Conservation (phyloP, 768 basidiomycete genomes). For the Kwoniella sp. region DNA sequence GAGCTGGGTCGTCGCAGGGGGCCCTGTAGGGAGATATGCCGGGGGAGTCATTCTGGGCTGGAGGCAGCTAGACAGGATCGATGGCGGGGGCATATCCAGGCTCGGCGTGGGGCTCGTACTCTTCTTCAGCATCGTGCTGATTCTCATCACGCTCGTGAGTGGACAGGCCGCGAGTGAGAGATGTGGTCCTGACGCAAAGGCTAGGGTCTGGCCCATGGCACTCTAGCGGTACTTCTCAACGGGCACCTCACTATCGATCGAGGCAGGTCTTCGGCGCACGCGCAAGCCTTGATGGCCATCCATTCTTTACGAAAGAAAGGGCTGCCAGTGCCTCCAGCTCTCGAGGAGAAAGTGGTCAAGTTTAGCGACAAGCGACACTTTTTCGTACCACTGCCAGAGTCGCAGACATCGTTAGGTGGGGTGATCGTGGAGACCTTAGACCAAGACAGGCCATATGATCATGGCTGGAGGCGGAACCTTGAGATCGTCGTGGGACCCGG, state of each 20-base stretch:
- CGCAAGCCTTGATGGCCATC: conserved; percentile 13
- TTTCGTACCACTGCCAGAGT: conserved; percentile 17
- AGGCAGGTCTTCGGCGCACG: conserved; percentile 21
- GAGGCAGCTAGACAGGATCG: conserved; percentile 27
- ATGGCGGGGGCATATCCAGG: conserved; percentile 9
- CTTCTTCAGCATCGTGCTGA: conserved; percentile 20
- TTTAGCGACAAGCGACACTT: conserved; percentile 21
- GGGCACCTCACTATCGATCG: conserved; percentile 36
- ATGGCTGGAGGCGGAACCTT: conserved; percentile 27
- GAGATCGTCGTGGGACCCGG: conserved; percentile 30
- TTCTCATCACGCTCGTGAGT: conserved; percentile 30
- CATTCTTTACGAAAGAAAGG: background rate
- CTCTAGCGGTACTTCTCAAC: conserved; percentile 18
- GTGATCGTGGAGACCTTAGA: conserved; percentile 15
- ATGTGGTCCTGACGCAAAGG: background rate
- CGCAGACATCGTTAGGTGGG: conserved; percentile 3
- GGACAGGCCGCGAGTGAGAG: background rate
- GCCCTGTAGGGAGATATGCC: conserved; percentile 34
- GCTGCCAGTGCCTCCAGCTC: conserved; percentile 10
- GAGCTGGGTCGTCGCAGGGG: conserved; percentile 35
- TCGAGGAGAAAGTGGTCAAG: conserved; percentile 7
- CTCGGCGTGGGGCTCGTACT: conserved; percentile 24
- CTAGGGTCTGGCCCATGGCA: conserved; percentile 28
- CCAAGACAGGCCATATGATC: conserved; percentile 33
- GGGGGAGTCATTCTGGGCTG: conserved; percentile 36